Conservation (phyloP, 257 asterid species). For the Linderniella brevidens region DNA sequence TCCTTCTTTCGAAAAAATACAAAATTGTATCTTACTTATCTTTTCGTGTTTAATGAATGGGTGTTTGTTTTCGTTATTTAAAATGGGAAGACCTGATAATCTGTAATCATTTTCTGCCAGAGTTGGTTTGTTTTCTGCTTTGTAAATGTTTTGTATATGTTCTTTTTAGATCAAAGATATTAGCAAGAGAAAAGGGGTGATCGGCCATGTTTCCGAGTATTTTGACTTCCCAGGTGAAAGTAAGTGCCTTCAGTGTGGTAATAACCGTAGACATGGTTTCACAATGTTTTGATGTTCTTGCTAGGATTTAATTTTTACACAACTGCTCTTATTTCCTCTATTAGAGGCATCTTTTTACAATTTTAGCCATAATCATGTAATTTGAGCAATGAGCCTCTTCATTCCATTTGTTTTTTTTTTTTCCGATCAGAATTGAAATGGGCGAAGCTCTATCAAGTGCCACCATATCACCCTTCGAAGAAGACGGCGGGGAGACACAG, state of each 20-base stretch:
- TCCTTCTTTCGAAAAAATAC: too few relatives aligned
- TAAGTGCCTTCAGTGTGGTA: not conserved
- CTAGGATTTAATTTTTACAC: not conserved
- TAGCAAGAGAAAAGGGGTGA: not conserved
- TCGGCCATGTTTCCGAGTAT: not conserved
- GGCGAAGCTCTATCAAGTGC: slow-evolving; percentile 26
- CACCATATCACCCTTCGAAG: slow-evolving; percentile 10
- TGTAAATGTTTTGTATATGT: not conserved
- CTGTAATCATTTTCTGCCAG: not conserved
- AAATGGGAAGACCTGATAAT: too few relatives aligned
- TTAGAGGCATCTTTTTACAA: too few relatives aligned
- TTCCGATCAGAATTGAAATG: slow-evolving; percentile 27
- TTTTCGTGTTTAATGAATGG: too few relatives aligned
- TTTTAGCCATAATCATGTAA: too few relatives aligned
- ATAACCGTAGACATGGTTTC: not conserved
- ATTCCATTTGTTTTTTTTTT: slow-evolving; percentile 4
- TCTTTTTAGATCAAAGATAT: not conserved
- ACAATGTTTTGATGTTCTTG: not conserved
- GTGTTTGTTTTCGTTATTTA: too few relatives aligned
- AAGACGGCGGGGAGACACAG: slow-evolving; percentile 9
- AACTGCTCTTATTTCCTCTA: too few relatives aligned
- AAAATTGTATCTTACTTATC: too few relatives aligned
- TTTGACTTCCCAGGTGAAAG: slow-evolving; percentile 5
- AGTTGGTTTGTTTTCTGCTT: not conserved
- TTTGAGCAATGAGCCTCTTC: not conserved